Percentiles rank a stretch among this genome's conserved stretches.
Conservation (phyloP, 2,329 filamentous ascomycete species). For the Tolypocladium capitatum region DNA sequence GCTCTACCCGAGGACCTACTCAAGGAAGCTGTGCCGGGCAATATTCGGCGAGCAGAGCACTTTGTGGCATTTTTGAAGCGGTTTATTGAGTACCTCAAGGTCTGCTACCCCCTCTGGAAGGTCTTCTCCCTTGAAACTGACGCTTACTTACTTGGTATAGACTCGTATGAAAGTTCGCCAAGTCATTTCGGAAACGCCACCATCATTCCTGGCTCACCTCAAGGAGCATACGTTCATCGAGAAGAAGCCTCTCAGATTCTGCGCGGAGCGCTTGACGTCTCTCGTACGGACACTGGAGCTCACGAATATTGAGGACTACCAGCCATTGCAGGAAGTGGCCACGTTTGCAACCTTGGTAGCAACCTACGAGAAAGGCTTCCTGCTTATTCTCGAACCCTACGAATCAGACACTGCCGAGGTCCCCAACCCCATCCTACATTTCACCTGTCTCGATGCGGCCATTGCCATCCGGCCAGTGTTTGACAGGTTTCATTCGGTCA, state of each 20-base stretch:
- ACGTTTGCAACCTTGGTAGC: conserved; percentile 93
- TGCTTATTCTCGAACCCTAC: conserved; percentile 92
- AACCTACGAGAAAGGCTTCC: conserved; percentile 92
- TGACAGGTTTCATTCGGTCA: conserved; percentile 92
- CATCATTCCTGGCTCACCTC: conserved; percentile 82
- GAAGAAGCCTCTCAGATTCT: conserved; percentile 87
- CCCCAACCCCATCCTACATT: conserved; percentile 91
- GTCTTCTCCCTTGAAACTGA: background rate
- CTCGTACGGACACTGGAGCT: conserved; percentile 89
- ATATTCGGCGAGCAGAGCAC: conserved; percentile 90
- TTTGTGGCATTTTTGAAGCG: conserved; percentile 90
- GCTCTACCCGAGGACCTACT: conserved; percentile 85
- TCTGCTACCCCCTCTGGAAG: conserved; percentile 8
- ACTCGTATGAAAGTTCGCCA: conserved; percentile 97
- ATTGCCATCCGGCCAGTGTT: conserved; percentile 98
- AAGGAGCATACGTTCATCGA: conserved; percentile 97
- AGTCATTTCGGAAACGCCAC: conserved; percentile 92
- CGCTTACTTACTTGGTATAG: conserved; percentile 20
- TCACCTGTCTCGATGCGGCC: conserved; percentile 90
- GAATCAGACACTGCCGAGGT: conserved; percentile 93
- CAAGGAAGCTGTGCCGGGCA: conserved; percentile 91
- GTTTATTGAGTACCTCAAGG: conserved; percentile 93
- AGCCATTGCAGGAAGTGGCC: conserved; percentile 91
- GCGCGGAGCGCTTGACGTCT: conserved; percentile 85
- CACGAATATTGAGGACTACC: conserved; percentile 96